phyloP scores from a whole-genome alignment of 371 early-diverging fungal genomes.

The Rhizopus delemar region DNA sequence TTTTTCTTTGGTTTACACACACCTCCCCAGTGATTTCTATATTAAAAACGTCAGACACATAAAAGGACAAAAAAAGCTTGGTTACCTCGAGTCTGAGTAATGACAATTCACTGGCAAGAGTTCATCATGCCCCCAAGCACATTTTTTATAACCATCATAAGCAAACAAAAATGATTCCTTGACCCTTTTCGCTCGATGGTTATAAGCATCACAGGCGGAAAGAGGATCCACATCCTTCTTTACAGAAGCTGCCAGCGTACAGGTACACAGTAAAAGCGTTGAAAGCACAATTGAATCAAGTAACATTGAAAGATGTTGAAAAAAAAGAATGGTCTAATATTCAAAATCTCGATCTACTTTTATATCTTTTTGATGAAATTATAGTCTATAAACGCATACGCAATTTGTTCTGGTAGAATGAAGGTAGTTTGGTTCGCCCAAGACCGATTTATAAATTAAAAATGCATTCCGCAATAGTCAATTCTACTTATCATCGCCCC shows the following conservation, averaged over 20 bases:
- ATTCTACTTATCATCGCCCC: too few relatives aligned
- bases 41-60: slow-evolving; percentile 12
- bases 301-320: background rate
- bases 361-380: too few relatives aligned
- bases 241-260: background rate
- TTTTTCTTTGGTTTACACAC: background rate
- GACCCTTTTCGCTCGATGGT: slow-evolving; percentile 23
- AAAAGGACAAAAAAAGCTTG: slow-evolving; percentile 42
- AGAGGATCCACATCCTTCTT: background rate
- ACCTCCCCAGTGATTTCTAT: slow-evolving; percentile 60
- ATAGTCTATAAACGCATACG: too few relatives aligned
- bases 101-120: slow-evolving; percentile 38
- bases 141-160: slow-evolving; percentile 69
- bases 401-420: too few relatives aligned
- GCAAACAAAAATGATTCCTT: slow-evolving; percentile 56
- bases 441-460: too few relatives aligned
- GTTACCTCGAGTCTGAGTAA: slow-evolving; percentile 36
- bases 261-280: background rate
- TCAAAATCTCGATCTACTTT: too few relatives aligned
- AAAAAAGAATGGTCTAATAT: background rate
- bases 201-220: background rate
- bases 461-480: too few relatives aligned
- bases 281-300: background rate
- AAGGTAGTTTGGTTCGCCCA: too few relatives aligned
- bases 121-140: slow-evolving; percentile 56